Evolutionary conservation across 192 early-diverging fungal genomes (phyloP), one percentile per base, ranked within the genome.

Genomic region (Coemansia sp.): DNA sequence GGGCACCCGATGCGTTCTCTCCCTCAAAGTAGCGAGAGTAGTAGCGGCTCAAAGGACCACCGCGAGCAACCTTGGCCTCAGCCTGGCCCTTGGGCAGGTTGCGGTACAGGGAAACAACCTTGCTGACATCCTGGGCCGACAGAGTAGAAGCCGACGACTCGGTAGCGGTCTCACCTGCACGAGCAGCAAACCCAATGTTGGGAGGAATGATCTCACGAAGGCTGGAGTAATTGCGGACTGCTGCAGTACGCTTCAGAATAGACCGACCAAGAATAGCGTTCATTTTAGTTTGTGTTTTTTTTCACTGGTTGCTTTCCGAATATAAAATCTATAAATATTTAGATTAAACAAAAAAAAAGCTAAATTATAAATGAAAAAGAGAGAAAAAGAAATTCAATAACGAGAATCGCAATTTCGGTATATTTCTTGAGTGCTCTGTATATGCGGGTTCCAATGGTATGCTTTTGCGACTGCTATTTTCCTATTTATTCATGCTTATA

Each of bases 91-190:
- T 92, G 78, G 91, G 91, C 68, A 92, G 76, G 70, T 86, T 85
- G 75, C 90, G 88, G 87, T 92, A 92, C 71, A 91, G 86, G 66
- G 80, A 86, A 55, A 92, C 90, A 48, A 92, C 84, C 72, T 87
- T 81, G 72, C 67, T 72, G 57, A 90, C 87, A 66, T 88, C 85
- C 78, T 83, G 79, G n/a, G 84, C 82, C 66, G 85, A 85, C 52
- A 82, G 71, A 53, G 68, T 39, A 28, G 85, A 75, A 68, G 86
- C 83, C 57, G 84, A 66, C 71, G 72, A 64, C 41, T 57, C 68
- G n/a, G 68, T 79, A 36, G 56, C 66, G 5, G 74, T 48, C 51
- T 77, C 78, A 67, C 75, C 75, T 17, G 74, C 70, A 41, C 85
- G 88, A 63, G 87, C 88, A 66, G 89, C 87, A 68, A 80, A 79